These are phyloP conservation scores for Eucalyptus tenuipes DNA, from an alignment of 345 rosid genomes.

Conservation along the genomic window DNA sequence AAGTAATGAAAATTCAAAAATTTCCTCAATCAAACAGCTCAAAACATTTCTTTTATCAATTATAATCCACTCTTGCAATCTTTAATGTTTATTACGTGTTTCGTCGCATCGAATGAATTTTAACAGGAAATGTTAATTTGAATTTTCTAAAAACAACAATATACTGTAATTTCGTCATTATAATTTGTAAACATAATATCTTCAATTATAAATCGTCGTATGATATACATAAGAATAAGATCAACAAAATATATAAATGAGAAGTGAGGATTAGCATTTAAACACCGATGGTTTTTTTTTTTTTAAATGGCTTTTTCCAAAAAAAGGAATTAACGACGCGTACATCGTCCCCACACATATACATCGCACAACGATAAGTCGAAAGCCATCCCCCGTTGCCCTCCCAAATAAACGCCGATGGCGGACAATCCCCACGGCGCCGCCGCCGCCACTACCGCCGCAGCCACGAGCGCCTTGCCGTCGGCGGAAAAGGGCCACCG, in stretches of 20 bases:
- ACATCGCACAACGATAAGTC: background rate
- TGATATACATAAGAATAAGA: background rate
- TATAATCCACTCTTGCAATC: fast-evolving
- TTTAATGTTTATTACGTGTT: too few species aligned
- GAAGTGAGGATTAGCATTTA: background rate
- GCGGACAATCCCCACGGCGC: conserved; percentile 14
- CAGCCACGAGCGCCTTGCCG: background rate
- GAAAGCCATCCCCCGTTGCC: background rate
- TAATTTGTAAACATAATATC: background rate
- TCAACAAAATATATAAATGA: background rate
- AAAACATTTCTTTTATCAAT: fast-evolving
- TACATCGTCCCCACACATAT: background rate
- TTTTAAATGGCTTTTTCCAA: background rate
- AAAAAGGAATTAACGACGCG: background rate
- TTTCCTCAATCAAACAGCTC: background rate
- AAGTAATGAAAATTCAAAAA: background rate
- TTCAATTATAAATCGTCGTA: background rate
- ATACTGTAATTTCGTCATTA: fast-evolving
- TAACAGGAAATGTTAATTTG: fast-evolving
- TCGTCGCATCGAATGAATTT: fast-evolving
- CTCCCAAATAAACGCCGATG: background rate
- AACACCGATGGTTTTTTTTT: background rate
- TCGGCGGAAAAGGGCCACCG: conserved; percentile 19
- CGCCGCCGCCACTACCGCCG: background rate
- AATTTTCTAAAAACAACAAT: background rate